Base-by-base conservation (phyloP, 805 yeast genomes). In the Yamadazyma scolyti region DNA sequence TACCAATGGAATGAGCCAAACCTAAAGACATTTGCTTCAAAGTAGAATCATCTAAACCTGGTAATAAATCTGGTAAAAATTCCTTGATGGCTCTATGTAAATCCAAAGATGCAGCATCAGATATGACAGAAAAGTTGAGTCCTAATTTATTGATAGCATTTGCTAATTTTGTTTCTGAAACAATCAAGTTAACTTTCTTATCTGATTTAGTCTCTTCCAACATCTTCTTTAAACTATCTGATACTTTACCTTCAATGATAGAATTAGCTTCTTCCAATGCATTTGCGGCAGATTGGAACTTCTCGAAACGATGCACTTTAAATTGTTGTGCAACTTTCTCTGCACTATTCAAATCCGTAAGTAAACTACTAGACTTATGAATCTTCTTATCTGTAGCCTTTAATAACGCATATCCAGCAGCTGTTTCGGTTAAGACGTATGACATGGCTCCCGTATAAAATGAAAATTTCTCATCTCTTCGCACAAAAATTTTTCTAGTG, bases 351-450 rank as follows among this genome's bases (percentile, higher is more conserved):
- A 89, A 73, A 58, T 88, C 96, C 43, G 80, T 74, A 45, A 84
- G 64, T 47, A 89, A 67, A 37, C 78, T 58, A 33, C 82, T 61
- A 16, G 93, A 79, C 70, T 89, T 90, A 76, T 90, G 82, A 52
- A 93, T 82, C 74, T 90, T 90, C 73, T 93, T 93, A 74, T 93
- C 97, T 43, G 96, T 82, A 36, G 97, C 96, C 71, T 93, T 93
- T 59, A 93, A 77, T 57, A 93, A 75, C 57, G 98, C 98, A 63
- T 93, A 93, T 57, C 98, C 98, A 31, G 98, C 98, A 43, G 98
- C 85, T 45, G 98, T 93, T 73, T 93, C 98, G 40, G 97, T 84
- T 61, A 90, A 78, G 56, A 90, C 88, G 75, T 71, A 84, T 43
- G 93, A 82, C 94, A 84, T 84, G 18, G 9, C 18, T 12, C 7